Evolutionary conservation across 805 yeast genomes (phyloP).

Genomic region (Saturnispora ahearnii): DNA sequence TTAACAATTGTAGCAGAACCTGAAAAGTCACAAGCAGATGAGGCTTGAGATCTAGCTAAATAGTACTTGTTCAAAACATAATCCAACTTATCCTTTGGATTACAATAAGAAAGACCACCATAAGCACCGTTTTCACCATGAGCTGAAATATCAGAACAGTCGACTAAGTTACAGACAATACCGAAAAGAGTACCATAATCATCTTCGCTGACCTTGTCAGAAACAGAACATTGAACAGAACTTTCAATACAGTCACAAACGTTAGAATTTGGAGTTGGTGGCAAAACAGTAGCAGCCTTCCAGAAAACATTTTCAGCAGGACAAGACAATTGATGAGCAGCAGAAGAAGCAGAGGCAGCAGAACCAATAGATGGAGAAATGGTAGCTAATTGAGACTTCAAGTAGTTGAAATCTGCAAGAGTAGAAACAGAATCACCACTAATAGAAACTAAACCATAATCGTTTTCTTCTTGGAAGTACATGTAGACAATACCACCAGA

Average conservation of each 20-base stretch:
- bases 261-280: constrained; percentile 66
- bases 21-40: constrained; percentile 58
- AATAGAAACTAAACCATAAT: constrained; percentile 70
- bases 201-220: constrained; percentile 36
- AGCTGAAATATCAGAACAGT: constrained; percentile 52
- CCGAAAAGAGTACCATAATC: constrained; percentile 57
- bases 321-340: constrained; percentile 34
- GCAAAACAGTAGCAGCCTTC: constrained; percentile 59
- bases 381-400: constrained; percentile 43
- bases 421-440: constrained; percentile 43
- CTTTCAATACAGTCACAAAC: constrained; percentile 54
- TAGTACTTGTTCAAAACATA: constrained; percentile 60
- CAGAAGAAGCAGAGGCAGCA: constrained; percentile 28
- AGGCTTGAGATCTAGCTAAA: constrained; percentile 32
- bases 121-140: constrained; percentile 59
- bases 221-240: constrained; percentile 52
- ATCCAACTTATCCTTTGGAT: constrained; percentile 58
- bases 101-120: constrained; percentile 70
- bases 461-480: constrained; percentile 78
- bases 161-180: constrained; percentile 45
- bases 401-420: constrained; percentile 48
- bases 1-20: constrained; percentile 57
- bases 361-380: constrained; percentile 43
- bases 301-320: constrained; percentile 48
- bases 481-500: constrained; percentile 91